phyloP scores from a whole-genome alignment of 140 eudicot genomes.

The Flaveria floridana region DNA sequence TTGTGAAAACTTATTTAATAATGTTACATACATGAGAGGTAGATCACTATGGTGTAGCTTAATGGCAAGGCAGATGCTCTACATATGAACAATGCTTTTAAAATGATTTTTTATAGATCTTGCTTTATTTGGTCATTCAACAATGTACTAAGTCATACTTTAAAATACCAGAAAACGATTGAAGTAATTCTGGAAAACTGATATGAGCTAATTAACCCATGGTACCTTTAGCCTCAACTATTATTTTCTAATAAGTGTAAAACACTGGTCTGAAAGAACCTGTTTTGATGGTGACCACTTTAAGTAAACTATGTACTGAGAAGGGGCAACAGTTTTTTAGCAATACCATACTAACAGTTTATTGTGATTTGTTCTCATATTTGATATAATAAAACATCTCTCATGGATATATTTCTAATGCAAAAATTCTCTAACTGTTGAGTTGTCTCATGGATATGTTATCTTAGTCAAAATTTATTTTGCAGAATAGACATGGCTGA shows the following conservation, averaged over 20 bases:
- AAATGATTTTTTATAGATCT: background rate
- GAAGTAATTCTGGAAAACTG: background rate
- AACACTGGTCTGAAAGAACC: too few species aligned
- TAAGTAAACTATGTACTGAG: background rate
- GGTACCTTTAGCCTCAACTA: background rate
- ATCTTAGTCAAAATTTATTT: slow-evolving; percentile 19
- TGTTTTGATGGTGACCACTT: too few species aligned
- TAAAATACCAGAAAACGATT: background rate
- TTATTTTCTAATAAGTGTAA: too few species aligned
- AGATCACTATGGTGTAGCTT: too few species aligned
- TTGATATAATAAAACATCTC: background rate
- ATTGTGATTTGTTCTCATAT: background rate
- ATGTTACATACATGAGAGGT: background rate
- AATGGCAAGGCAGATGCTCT: too few species aligned
- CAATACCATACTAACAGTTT: slow-evolving; percentile 1
- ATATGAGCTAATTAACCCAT: background rate
- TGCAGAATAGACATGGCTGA: slow-evolving; percentile 50
- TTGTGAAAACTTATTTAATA: background rate
- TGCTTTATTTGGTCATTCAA: background rate
- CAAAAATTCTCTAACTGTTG: background rate
- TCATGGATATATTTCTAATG: background rate
- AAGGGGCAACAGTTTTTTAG: background rate
- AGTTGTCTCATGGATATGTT: background rate
- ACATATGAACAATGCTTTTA: background rate
- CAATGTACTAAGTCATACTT: background rate